Percentiles rank a stretch among this genome's conserved stretches.
These are phyloP conservation scores for Coemansia sp. DNA, from an alignment of 192 early-diverging fungal genomes.

Conservation along the genomic window DNA sequence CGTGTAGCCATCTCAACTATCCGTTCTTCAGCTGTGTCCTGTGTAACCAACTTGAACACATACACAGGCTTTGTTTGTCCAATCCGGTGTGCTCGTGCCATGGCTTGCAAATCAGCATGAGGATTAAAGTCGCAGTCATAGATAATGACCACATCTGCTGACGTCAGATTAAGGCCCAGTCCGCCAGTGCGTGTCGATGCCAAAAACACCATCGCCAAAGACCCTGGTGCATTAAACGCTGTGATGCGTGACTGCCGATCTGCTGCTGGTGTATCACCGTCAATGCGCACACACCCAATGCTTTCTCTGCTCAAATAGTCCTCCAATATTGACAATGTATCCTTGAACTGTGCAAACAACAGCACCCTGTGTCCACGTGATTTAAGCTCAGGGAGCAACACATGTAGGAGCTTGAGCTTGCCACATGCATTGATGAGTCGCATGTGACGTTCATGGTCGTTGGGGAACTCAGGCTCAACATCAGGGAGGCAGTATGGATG, in stretches of 20 bases:
- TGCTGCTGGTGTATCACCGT: constrained; percentile 77
- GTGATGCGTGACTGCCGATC: constrained; percentile 84
- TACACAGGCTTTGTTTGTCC: constrained; percentile 94
- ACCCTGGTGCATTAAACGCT: constrained; percentile 86
- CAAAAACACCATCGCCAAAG: constrained; percentile 85
- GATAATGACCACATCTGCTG: constrained; percentile 94
- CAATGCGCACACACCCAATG: constrained; percentile 78
- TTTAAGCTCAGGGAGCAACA: constrained; percentile 80
- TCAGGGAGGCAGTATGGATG: constrained; percentile 83
- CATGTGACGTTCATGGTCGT: constrained; percentile 66
- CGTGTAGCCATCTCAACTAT: constrained; percentile 91
- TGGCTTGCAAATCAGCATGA: constrained; percentile 92
- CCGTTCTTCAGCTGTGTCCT: constrained; percentile 95
- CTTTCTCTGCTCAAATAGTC: constrained; percentile 81
- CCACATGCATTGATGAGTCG: constrained; percentile 84
- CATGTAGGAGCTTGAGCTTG: constrained; percentile 93
- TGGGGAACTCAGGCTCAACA: constrained; percentile 57
- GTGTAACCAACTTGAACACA: constrained; percentile 91
- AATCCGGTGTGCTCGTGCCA: constrained; percentile 95
- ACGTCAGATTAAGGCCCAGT: constrained; percentile 89
- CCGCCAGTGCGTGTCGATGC: constrained; percentile 92
- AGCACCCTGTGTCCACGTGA: constrained; percentile 87
- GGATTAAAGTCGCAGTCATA: constrained; percentile 93
- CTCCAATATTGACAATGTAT: constrained; percentile 84
- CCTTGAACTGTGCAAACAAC: constrained; percentile 96